Evolutionary conservation across 83 land plant genomes (phyloP), one percentile per base, ranked within the genome.

Genomic region (Picea mariana): DNA sequence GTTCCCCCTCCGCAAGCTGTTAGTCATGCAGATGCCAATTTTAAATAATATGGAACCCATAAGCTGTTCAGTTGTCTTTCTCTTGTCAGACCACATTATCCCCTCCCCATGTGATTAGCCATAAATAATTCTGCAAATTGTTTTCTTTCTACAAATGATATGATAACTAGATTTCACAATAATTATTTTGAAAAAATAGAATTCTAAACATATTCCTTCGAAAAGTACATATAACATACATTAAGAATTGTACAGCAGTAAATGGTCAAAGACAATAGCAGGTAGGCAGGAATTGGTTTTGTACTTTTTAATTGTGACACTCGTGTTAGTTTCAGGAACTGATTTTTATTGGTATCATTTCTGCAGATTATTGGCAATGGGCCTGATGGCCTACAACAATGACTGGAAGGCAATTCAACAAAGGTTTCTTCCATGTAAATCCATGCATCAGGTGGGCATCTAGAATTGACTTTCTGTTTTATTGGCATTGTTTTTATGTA

Each of bases 381-480:
- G 99, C 1, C 64, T 98, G 78, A 92, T 98, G 98, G 88, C 89
- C 80, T 96, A 85, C 81, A 98, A 98, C 81, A 90, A 87, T 60
- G 93, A 98, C 66, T 98, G 99, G 99, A 90, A 84, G 34, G 90
- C 94, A 7, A 96, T 98, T 27, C 99, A 96, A 63, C 90, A 96
- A 72, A 95, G 92, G 18, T 94, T 92, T 87, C 94, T 98, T 85
- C 99, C 99, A 83, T 91, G 99, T 82, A 98, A 98, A 92, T 75
- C 95, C 23, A 89, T 80, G 63, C 93, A 98, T 85, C 98, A 95
- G 99, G 99, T 97, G 27, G 21, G 20, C 79, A 77, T 64, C 17
- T 84, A 52, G 47, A 7, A 16, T 65, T 31, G 7, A 27, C 4
- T 2, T 20, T 67, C 64, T 72, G 9, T 34, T 61, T 31, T 59